These are phyloP conservation scores for Aegilops bicornis DNA, from an alignment of 176 grass and related monocot genomes.

Conservation along the genomic window DNA sequence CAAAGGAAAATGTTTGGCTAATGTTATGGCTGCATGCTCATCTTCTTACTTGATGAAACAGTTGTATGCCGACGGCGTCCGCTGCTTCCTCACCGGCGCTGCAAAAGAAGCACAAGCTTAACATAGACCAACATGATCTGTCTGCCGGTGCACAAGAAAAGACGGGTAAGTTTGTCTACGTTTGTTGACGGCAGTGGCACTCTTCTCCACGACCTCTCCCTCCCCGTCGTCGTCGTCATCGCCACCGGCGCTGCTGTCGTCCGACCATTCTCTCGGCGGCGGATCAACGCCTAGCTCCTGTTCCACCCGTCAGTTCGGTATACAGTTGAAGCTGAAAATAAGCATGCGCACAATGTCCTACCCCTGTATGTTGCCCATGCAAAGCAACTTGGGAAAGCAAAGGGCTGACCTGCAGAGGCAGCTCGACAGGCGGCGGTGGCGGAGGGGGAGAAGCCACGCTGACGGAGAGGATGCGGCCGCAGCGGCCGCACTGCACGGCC, in stretches of 20 bases:
- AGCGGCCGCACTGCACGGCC: conserved; percentile 66
- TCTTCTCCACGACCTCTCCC: not conserved
- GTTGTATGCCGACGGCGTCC: conserved; percentile 73
- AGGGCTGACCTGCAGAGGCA: conserved; percentile 35
- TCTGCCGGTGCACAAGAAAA: not conserved
- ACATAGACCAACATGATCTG: not conserved
- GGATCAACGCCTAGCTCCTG: conserved; percentile 36
- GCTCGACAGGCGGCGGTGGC: conserved; percentile 14
- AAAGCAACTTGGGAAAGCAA: not conserved
- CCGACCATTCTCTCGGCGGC: conserved; percentile 30
- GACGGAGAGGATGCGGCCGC: conserved; percentile 56
- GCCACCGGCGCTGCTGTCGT: conserved; percentile 38
- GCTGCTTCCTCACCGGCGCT: conserved; percentile 64
- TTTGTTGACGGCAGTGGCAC: conserved; percentile 43
- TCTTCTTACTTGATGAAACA: conserved; percentile 65
- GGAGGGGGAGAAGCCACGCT: conserved; percentile 21
- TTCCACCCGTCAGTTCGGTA: conserved; percentile 1
- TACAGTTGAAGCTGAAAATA: not conserved
- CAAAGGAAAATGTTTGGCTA: not conserved
- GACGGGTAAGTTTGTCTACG: conserved; percentile 8
- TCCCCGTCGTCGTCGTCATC: conserved; percentile 20
- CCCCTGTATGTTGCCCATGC: too few species aligned
- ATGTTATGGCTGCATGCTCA: not conserved
- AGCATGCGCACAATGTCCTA: not conserved
- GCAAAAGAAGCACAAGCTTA: not conserved